Conservation (phyloP, 2,329 filamentous ascomycete genomes). For the Lecanoromycetidae sp. region DNA sequence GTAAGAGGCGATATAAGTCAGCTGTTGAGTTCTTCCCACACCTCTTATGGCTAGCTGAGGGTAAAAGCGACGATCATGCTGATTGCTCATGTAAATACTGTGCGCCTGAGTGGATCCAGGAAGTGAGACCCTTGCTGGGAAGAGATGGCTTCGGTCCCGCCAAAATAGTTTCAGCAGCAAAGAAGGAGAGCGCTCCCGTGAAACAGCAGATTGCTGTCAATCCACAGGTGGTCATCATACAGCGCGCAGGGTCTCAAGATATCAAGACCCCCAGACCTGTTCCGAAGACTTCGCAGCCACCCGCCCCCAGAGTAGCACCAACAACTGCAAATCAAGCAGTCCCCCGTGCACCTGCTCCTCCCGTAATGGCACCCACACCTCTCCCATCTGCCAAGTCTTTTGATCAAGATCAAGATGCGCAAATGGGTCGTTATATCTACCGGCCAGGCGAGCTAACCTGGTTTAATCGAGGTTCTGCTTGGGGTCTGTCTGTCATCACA, state of each 20-base stretch:
- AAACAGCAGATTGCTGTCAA: slow-evolving; percentile 14
- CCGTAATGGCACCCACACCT: slow-evolving; percentile 7
- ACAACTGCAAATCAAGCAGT: slow-evolving; percentile 22
- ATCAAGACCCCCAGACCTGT: slow-evolving; percentile 16
- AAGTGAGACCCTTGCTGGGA: slow-evolving; percentile 26
- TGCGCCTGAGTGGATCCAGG: slow-evolving; percentile 36
- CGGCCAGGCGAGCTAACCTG: slow-evolving; percentile 45
- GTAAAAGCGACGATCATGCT: slow-evolving; percentile 39
- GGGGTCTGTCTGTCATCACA: slow-evolving; percentile 42
- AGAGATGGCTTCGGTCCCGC: slow-evolving; percentile 10
- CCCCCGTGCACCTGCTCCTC: slow-evolving; percentile 2
- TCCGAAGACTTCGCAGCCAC: slow-evolving; percentile 22
- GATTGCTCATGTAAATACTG: slow-evolving; percentile 49
- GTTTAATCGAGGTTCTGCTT: slow-evolving; percentile 41
- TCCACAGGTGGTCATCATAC: slow-evolving; percentile 16
- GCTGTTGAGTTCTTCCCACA: slow-evolving; percentile 50
- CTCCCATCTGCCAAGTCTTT: slow-evolving; percentile 27
- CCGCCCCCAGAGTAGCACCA: slow-evolving; percentile 19
- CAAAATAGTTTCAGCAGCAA: slow-evolving; percentile 17
- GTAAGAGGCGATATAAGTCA: slow-evolving; percentile 46
- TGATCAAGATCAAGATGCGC: slow-evolving; percentile 40
- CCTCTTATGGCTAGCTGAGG: slow-evolving; percentile 44
- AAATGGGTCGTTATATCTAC: slow-evolving; percentile 39
- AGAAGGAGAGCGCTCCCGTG: slow-evolving; percentile 19
- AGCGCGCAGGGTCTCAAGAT: slow-evolving; percentile 21